phyloP scores from a whole-genome alignment of 257 asterid species.

The Solanum stenotomum region DNA sequence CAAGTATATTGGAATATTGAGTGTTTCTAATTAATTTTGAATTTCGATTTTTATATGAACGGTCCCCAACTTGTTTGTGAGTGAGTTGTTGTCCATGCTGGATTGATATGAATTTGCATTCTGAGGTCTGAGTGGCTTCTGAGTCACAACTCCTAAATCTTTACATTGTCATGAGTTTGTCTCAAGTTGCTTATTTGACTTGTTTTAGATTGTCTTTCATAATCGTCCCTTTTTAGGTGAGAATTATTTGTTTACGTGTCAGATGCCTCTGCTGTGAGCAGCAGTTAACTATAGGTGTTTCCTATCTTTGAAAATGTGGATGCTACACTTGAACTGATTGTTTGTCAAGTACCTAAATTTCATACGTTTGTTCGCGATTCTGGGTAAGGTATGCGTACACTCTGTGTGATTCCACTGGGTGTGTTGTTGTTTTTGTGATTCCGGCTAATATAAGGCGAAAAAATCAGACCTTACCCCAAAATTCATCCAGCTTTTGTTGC shows the following conservation, averaged over 20 bases:
- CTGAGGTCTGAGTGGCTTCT: neutral
- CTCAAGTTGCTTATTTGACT: neutral
- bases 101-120: neutral
- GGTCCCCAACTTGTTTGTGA: neutral
- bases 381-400: neutral
- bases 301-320: neutral
- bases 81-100: neutral
- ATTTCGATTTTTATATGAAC: neutral
- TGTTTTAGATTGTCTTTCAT: neutral
- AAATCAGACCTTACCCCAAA: neutral
- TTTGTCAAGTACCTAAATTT: neutral
- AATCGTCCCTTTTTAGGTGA: neutral
- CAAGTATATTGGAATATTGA: neutral
- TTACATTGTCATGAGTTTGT: neutral
- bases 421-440: neutral
- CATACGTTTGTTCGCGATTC: neutral
- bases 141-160: neutral
- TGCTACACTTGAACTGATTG: neutral
- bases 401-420: neutral
- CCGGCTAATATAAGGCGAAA: neutral
- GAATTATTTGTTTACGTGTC: neutral
- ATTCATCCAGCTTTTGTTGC: neutral
- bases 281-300: neutral
- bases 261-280: neutral
- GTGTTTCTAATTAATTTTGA: neutral